Base-by-base conservation (phyloP, 805 yeast species). In the Hanseniaspora osmophila region DNA sequence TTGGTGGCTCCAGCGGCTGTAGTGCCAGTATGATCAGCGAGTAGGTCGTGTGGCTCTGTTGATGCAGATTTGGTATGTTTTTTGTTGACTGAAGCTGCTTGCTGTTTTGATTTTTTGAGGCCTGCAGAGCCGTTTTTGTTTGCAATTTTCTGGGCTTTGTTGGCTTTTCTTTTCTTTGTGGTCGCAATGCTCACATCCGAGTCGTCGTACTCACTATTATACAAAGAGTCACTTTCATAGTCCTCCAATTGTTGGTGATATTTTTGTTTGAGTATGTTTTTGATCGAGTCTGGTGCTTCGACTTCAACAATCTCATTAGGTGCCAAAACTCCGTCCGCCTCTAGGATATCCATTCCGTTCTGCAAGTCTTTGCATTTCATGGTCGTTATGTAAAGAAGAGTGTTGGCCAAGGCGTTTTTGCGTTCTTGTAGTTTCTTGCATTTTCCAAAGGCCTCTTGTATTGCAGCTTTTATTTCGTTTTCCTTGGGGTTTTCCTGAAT, bases 311-410 rank as follows among this genome's bases (percentile, higher is more conserved):
- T 41, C 50, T 56, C 49, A 49, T 56, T 17, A 50, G 51, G 42
- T 48, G 60, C 45, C 52, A 45, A 41, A 47, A 56, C 45, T 51
- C 62, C 35, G 55, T 53, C 53, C 40, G 52, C 51, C 2, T 54
- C 44, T 38, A 58, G 33, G 19, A 47, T 47, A 5, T 55, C 51
- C 48, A 52, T 44, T 6, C 49, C 43, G 44, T 44, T 22, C 41
- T 47, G 19, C n/a, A 45, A n/a, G 37, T 27, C 32, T 13, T 42
- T 22, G 29, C 43, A 44, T 30, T 47, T 44, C 13, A 30, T 30
- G 3, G 47, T 44, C 18, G 40, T 33, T 16, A 40, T 35, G 37
- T 51, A 44, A 29, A 30, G 11, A 46, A 48, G 6, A 41, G 53
- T 35, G 10, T 44, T 22, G 9, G 40, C 10, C 13, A 42, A 10